Evolutionary conservation across 169 alveolate genomes (phyloP), one percentile per base, ranked within the genome.

Genomic region (Cystoisospora suis): DNA sequence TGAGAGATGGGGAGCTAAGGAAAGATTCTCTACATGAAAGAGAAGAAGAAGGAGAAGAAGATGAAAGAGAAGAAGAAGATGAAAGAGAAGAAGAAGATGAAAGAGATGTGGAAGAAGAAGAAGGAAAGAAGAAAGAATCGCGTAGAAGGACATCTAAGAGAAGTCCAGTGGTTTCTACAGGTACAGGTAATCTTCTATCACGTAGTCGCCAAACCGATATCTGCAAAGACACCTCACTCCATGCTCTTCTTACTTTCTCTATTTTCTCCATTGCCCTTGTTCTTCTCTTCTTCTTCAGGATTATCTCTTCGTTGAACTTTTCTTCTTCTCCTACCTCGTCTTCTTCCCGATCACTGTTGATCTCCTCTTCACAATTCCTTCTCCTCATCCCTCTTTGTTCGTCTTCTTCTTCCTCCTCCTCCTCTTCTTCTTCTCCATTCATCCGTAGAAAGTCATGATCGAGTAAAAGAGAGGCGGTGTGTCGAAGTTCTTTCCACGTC

Each of bases 71-170:
- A 47, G 65, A 3, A 27, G 70, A 44, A 27, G 32, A 58, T 80
- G 36, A 61, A 56, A 34, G 65, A 27, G 58, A 49, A 58, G 27
- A 80, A 49, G 9, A 29, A 34, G 47, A 42, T 6, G 47, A 15
- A 58, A 65, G 29, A 42, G 38, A n/a, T 42, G 46, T 5, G 59
- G 89, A 38, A 38, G 77, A 20, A 65, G 77, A 2, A 65, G 45
- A n/a, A n/a, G 81, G 9, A 29, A 34, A 29, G 59, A 9, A 42
- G n/a, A 58, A 65, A n/a, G 53, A 29, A n/a, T 42, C 59, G 20
- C 58, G 89, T 44, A 38, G 77, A 20, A 65, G 77, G 5, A 65
- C 77, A n/a, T 65, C 77, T 15, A 65, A 44, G 4, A 65, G 44
- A n/a, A 65, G 36, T 15, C 42, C 77, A 4, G 77, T 65, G 4